Evolutionary conservation across 2,329 filamentous ascomycete genomes (phyloP).

Genomic region (Coniochaeta sp.): DNA sequence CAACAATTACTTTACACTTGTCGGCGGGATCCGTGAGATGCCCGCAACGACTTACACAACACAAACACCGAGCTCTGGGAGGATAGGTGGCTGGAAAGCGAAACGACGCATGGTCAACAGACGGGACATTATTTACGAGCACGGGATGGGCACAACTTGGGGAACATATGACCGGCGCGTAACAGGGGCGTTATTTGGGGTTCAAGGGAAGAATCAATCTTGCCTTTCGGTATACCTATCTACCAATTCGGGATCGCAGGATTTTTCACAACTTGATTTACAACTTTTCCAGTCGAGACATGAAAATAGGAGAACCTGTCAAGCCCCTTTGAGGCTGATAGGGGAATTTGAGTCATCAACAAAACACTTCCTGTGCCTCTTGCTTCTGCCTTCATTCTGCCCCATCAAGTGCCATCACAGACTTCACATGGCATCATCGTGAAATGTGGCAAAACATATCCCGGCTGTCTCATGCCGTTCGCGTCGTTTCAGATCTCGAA

Average conservation of each 20-base stretch:
- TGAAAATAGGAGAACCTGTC: not conserved
- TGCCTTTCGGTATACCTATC: not conserved
- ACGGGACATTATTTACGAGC: not conserved
- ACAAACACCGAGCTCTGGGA: conserved; percentile 6
- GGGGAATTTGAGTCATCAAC: not conserved
- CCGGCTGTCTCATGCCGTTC: not conserved
- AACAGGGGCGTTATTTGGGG: not conserved
- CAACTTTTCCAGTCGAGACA: not conserved
- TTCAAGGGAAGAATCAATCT: no score
- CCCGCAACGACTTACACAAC: not conserved
- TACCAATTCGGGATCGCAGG: not conserved
- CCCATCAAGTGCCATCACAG: no score
- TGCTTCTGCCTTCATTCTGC: not conserved
- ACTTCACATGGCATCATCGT: not conserved
- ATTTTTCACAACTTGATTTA: not conserved
- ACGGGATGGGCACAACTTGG: not conserved
- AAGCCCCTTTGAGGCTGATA: not conserved
- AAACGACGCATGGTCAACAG: not conserved
- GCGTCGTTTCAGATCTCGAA: not conserved
- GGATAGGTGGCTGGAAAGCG: conserved; percentile 5
- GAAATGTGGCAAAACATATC: not conserved
- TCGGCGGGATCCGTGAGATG: not conserved
- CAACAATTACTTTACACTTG: not conserved
- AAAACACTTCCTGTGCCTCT: no score
- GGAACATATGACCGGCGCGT: not conserved